Evolutionary conservation across 768 basidiomycete genomes (phyloP).

Genomic region (Leccinum longicurvipes): DNA sequence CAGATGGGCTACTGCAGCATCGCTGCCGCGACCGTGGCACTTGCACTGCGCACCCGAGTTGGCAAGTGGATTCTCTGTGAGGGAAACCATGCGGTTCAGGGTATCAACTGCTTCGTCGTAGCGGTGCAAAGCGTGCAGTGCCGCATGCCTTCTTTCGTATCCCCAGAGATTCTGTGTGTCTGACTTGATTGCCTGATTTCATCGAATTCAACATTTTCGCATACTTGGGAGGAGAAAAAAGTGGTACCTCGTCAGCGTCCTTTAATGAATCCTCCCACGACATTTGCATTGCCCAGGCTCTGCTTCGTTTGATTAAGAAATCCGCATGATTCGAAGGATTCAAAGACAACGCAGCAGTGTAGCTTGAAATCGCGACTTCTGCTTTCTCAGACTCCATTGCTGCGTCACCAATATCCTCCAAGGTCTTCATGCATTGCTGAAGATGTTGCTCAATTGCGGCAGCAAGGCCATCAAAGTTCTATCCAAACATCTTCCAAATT

Average conservation of each 20-base stretch:
- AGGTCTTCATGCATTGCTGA: not conserved
- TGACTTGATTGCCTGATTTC: not conserved
- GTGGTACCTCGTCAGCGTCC: slow-evolving; percentile 12
- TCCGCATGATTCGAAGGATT: not conserved
- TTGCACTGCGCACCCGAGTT: not conserved
- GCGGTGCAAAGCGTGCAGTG: not conserved
- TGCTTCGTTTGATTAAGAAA: slow-evolving; percentile 9
- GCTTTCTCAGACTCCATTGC: not conserved
- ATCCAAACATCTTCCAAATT: slow-evolving; percentile 6
- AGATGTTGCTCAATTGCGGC: not conserved
- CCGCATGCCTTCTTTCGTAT: slow-evolving; percentile 2
- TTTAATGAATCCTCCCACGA: slow-evolving; percentile 7
- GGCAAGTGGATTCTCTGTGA: not conserved
- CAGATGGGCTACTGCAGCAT: slow-evolving; percentile 7
- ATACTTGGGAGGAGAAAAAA: too few relatives aligned
- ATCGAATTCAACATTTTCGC: not conserved
- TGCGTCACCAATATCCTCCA: not conserved
- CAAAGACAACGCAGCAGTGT: not conserved
- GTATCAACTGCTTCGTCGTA: not conserved
- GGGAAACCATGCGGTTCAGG: not conserved
- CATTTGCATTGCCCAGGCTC: not conserved
- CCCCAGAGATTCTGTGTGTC: not conserved
- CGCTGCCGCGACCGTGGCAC: slow-evolving; percentile 1
- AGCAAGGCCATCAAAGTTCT: slow-evolving; percentile 7
- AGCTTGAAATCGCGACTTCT: not conserved